Evolutionary conservation across 441 rosid species (phyloP).

Genomic region (Bruguiera hainesii): DNA sequence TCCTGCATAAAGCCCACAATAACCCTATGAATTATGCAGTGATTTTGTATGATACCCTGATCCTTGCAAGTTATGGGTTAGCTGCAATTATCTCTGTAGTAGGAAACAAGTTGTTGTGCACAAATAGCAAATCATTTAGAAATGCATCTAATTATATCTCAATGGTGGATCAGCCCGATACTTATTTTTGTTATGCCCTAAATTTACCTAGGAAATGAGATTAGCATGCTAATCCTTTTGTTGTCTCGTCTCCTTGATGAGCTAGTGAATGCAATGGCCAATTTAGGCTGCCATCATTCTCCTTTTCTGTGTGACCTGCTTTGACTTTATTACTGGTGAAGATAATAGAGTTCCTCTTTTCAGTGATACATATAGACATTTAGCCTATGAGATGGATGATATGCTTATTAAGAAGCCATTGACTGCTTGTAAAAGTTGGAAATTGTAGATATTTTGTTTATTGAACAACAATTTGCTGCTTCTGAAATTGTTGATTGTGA

Average conservation of each 20-base stretch:
- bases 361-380: too few species aligned
- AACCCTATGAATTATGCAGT: not conserved
- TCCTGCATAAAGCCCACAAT: not conserved
- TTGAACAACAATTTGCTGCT: constrained; percentile 1
- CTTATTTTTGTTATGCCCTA: not conserved
- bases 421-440: too few species aligned
- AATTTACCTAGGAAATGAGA: not conserved
- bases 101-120: not conserved
- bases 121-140: not conserved
- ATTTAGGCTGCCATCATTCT: not conserved
- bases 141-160: not conserved
- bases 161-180: not conserved
- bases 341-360: too few species aligned
- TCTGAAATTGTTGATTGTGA: not conserved
- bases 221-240: not conserved
- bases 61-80: not conserved
- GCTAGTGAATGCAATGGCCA: not conserved
- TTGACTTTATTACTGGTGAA: too few species aligned
- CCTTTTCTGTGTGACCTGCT: not conserved
- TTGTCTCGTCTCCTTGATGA: not conserved
- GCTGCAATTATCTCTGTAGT: not conserved
- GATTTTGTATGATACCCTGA: not conserved
- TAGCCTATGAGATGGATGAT: too few species aligned
- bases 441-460: not conserved
- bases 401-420: too few species aligned